phyloP scores from a whole-genome alignment of 176 grass and related monocot species.

The Aegilops bicornis region DNA sequence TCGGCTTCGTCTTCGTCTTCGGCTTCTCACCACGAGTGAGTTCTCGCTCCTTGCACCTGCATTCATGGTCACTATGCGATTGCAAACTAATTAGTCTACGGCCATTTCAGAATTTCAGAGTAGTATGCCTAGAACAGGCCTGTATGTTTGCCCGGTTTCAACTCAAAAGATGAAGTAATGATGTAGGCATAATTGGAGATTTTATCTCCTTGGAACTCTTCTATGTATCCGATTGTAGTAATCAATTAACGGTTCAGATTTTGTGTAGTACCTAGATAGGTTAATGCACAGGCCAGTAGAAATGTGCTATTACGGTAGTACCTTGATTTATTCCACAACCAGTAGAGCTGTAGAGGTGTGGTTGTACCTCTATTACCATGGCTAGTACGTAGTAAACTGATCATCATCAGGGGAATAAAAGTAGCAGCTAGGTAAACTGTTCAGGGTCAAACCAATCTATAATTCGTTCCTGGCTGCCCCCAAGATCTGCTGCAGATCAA shows the following conservation, averaged over 20 bases:
- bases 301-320: too few species aligned
- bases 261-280: background rate
- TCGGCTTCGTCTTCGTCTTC: too few species aligned
- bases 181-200: background rate
- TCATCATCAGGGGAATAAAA: too few species aligned
- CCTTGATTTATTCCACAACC: too few species aligned
- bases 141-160: background rate
- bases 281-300: too few species aligned
- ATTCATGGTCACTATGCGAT: background rate
- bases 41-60: background rate
- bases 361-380: background rate
- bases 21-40: background rate
- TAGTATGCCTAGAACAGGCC: background rate
- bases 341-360: too few species aligned
- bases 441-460: too few species aligned
- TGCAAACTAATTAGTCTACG: background rate
- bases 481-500: background rate
- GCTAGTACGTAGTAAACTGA: background rate
- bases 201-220: too few species aligned
- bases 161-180: background rate
- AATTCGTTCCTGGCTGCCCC: too few species aligned
- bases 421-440: too few species aligned
- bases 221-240: background rate
- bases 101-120: background rate
- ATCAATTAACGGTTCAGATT: background rate